Conservation (phyloP, 768 basidiomycete species). For the Auriculariales sp. region DNA sequence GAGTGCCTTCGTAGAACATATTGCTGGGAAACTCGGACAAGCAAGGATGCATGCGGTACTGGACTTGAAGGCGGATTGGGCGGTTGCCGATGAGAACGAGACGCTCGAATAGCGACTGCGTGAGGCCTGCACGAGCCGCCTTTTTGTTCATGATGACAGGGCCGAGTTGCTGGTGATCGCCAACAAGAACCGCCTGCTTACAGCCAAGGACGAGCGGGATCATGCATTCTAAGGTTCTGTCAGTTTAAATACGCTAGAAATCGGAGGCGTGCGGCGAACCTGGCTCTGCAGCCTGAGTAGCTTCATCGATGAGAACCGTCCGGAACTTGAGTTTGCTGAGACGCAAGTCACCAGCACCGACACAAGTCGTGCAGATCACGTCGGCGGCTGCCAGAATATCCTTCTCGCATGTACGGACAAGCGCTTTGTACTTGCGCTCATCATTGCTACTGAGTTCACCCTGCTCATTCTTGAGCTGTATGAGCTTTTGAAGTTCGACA, state of each 20-base stretch:
- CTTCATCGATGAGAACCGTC: constrained; percentile 96
- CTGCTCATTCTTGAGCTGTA: constrained; percentile 94
- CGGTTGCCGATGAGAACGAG: constrained; percentile 90
- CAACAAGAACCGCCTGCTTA: constrained; percentile 96
- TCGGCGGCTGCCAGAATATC: constrained; percentile 92
- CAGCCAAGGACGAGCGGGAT: constrained; percentile 96
- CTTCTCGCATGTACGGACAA: constrained; percentile 92
- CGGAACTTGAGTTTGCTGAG: constrained; percentile 95
- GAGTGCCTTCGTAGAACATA: constrained; percentile 99
- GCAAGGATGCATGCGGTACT: constrained; percentile 99
- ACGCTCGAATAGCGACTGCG: constrained; percentile 95
- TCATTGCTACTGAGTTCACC: constrained; percentile 94
- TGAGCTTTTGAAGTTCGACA: constrained; percentile 93
- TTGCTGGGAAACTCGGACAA: constrained; percentile 98
- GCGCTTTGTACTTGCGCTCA: constrained; percentile 93
- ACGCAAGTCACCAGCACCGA: constrained; percentile 92
- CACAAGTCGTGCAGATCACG: constrained; percentile 97
- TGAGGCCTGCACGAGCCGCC: constrained; percentile 94
- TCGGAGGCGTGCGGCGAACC: constrained; percentile 33
- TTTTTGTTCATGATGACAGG: constrained; percentile 99
- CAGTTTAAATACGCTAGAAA: constrained; percentile 3
- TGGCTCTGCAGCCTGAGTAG: constrained; percentile 95
- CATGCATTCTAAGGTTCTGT: constrained; percentile 70
- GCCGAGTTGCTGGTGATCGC: constrained; percentile 93
- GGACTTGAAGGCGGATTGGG: constrained; percentile 95